A percentile compares a stretch with the other conserved stretches of the same genome.
These are phyloP conservation scores for Colletotrichum navitas DNA, from an alignment of 2,329 filamentous ascomycete species.

Conservation along the genomic window DNA sequence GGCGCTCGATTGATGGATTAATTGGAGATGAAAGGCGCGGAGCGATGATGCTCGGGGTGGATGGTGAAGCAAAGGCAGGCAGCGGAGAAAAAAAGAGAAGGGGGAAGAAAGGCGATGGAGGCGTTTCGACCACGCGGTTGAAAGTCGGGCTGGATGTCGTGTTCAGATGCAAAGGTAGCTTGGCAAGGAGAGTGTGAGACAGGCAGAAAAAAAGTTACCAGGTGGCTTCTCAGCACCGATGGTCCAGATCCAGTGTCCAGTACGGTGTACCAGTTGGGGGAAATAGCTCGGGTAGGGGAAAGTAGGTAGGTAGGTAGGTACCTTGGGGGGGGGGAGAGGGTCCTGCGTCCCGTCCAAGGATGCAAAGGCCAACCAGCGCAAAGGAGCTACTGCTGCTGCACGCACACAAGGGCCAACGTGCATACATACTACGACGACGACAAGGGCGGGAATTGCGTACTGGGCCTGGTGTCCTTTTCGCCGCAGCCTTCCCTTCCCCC, in stretches of 20 bases:
- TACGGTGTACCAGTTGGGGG: conserved; percentile 20
- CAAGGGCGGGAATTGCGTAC: conserved; percentile 25
- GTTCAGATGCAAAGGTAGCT: conserved; percentile 38
- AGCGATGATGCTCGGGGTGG: conserved; percentile 18
- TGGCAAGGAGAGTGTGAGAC: conserved; percentile 34
- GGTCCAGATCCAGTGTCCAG: conserved; percentile 36
- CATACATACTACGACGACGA: conserved; percentile 8
- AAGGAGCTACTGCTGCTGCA: conserved; percentile 20
- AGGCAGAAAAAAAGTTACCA: conserved; percentile 41
- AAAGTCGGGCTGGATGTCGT: conserved; percentile 40
- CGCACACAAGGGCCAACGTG: conserved; percentile 25
- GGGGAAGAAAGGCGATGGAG: conserved; percentile 41
- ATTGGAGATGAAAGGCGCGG: conserved; percentile 43
- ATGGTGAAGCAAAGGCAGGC: conserved; percentile 15
- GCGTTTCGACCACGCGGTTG: conserved; percentile 40
- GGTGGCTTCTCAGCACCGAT: conserved; percentile 37
- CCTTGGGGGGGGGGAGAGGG: conserved; percentile 2
- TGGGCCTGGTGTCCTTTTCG: conserved; percentile 23
- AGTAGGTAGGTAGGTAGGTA: background rate
- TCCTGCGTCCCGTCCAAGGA: conserved; percentile 19
- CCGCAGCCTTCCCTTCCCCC: conserved; percentile 9
- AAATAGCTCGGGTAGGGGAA: conserved; percentile 13
- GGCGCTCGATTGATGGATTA: conserved; percentile 29
- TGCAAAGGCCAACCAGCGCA: conserved; percentile 33
- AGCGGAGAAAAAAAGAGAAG: conserved; percentile 32